phyloP scores from a whole-genome alignment of 768 basidiomycete species.

The Nidularia pulvinata region DNA sequence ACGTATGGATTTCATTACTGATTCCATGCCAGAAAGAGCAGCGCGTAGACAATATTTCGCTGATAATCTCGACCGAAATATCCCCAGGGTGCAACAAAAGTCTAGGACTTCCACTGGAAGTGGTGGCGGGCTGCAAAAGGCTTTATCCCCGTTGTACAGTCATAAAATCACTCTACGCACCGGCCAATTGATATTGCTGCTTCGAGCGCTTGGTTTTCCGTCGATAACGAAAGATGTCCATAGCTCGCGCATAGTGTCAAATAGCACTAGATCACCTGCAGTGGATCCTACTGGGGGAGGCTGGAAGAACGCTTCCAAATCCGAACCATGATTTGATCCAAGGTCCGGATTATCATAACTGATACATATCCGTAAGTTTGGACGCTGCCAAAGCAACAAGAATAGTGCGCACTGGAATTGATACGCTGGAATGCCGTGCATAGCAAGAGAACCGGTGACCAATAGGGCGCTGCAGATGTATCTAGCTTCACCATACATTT shows the following conservation, averaged over 20 bases:
- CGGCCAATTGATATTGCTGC: slow-evolving; percentile 17
- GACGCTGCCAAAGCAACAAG: not conserved
- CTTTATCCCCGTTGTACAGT: not conserved
- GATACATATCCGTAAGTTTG: not conserved
- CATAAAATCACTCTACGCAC: slow-evolving; percentile 13
- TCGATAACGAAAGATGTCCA: slow-evolving; percentile 37
- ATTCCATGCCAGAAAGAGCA: slow-evolving; percentile 30
- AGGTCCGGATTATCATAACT: slow-evolving; percentile 40
- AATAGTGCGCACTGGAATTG: slow-evolving; percentile 30
- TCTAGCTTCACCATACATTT: slow-evolving; percentile 43
- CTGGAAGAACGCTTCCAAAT: slow-evolving; percentile 33
- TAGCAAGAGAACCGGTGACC: slow-evolving; percentile 23
- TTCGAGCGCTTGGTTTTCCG: slow-evolving; percentile 21
- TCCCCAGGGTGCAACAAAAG: slow-evolving; percentile 24
- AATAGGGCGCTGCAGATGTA: slow-evolving; percentile 40
- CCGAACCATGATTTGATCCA: slow-evolving; percentile 32
- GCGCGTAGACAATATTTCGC: slow-evolving; percentile 9
- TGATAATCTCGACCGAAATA: slow-evolving; percentile 18
- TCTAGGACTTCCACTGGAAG: slow-evolving; percentile 18
- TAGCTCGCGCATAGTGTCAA: slow-evolving; percentile 33
- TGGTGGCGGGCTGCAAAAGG: slow-evolving; percentile 13
- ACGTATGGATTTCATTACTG: slow-evolving; percentile 15
- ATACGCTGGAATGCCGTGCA: slow-evolving; percentile 17
- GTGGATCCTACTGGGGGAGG: slow-evolving; percentile 19
- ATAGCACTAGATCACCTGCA: slow-evolving; percentile 22